Evolutionary conservation across 164 flowering plant species (phyloP), one percentile per base, ranked within the genome.

Genomic region (Dillenia suffruticosa): DNA sequence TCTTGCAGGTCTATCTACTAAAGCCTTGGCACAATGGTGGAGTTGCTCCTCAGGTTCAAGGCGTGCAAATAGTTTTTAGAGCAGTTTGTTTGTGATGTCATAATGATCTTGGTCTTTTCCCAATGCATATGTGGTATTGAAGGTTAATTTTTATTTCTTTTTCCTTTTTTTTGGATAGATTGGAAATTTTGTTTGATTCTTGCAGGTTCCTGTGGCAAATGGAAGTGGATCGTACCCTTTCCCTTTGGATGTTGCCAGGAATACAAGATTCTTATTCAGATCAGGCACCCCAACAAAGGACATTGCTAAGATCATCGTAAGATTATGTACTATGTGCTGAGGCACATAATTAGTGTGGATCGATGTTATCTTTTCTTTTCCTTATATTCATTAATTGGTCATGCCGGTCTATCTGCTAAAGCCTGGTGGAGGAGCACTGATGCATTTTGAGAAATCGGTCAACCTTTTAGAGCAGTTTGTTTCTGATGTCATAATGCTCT

Each of bases 381-480:
- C 3, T 17, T 44, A 19, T 62, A 22, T 19, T 49, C 24, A 51
- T 17, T 46, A 9, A 51, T 16, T 67, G 68, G 64, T 52, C 12
- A 68, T 73, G 70, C 84, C 91, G 99, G 96, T 95, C 14, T 88
- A 88, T 82, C 73, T 91, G 46, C 67, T 95, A 52, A 91, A 83
- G 71, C 96, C 97, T 68, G 88, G 89, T 54, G 78, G 92, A 70
- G 74, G 77, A 5, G 86, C 86, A 1, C 96, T 86, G 73, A 76
- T 70, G 44, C 86, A 88, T 69, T 83, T 91, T 54, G 92, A 84
- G 77, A 91, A 86, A 82, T 84, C 91, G 94, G 84, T 86, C 79
- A 81, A 95, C 80, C 95, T 95, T 64, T 78, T 95, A 72, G 96
- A 95, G 71, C 99, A 89, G 99, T 95, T 74, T 72, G 94, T 81